Conservation (phyloP, 345 rosid species). For the Hypericum androsaemum region DNA sequence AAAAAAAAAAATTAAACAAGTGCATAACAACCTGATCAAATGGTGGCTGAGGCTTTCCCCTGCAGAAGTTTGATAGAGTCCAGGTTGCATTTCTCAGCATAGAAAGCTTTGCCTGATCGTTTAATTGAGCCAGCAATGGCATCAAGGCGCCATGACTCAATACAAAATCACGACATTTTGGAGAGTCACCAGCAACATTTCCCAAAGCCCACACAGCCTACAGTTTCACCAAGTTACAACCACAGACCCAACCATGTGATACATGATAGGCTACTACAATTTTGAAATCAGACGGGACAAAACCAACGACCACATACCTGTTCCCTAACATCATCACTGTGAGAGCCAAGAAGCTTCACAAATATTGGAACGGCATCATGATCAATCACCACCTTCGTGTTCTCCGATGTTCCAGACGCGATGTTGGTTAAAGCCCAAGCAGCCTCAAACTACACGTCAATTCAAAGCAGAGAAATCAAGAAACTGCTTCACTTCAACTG, state of each 20-base stretch:
- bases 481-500: neutral
- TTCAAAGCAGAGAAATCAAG: neutral
- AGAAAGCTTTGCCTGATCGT: constrained; percentile 26
- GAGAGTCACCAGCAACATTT: constrained; percentile 28
- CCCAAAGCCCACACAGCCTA: constrained; percentile 29
- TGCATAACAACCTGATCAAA: constrained; percentile 19
- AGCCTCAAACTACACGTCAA: constrained; percentile 19
- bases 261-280: neutral
- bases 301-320: constrained; percentile 11
- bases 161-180: constrained; percentile 26
- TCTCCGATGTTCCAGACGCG: constrained; percentile 25
- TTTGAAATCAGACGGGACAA: neutral
- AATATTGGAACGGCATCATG: constrained; percentile 24
- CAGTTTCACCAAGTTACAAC: neutral
- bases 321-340: constrained; percentile 24
- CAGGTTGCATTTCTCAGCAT: constrained; percentile 24
- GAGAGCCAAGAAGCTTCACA: constrained; percentile 21
- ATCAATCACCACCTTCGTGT: constrained; percentile 23
- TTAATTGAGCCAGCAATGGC: constrained; percentile 17
- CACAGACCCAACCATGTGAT: too few relatives aligned
- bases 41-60: constrained; percentile 25
- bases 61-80: constrained; percentile 26
- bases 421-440: constrained; percentile 27
- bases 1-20: neutral
- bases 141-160: constrained; percentile 19